These are phyloP conservation scores for Kitagawia praeruptora DNA, from an alignment of 129 eudicot species.

Conservation along the genomic window DNA sequence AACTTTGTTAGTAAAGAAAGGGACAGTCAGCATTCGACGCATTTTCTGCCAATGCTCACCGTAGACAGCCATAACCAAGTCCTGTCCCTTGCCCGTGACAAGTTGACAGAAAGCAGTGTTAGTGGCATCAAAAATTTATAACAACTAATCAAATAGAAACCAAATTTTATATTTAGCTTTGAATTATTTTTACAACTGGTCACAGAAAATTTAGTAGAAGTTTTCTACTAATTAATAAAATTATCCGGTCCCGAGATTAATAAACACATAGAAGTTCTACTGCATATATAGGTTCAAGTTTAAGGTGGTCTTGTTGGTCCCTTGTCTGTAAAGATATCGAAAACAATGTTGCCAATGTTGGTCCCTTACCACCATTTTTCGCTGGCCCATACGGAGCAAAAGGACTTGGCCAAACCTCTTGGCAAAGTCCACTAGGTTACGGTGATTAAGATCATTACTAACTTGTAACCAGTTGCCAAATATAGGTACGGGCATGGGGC, in stretches of 20 bases:
- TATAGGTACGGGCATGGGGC: slow-evolving; percentile 63
- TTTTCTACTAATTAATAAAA: too few relatives aligned
- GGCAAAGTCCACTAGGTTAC: slow-evolving; percentile 52
- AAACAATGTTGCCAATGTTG: slow-evolving; percentile 75
- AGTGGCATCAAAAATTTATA: background rate
- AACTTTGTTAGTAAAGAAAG: slow-evolving; percentile 79
- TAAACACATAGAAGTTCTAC: too few relatives aligned
- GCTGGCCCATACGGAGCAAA: slow-evolving; percentile 64
- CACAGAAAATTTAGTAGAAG: too few relatives aligned
- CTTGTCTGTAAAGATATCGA: slow-evolving; percentile 80
- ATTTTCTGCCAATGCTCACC: slow-evolving; percentile 96
- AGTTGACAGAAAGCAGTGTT: background rate
- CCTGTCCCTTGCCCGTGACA: slow-evolving; percentile 76
- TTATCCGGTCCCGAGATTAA: background rate
- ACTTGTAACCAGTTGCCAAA: slow-evolving; percentile 93
- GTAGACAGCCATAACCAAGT: slow-evolving; percentile 77
- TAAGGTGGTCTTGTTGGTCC: background rate
- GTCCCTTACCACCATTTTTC: slow-evolving; percentile 40
- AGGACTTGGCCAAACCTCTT: slow-evolving; percentile 53
- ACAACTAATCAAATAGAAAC: too few relatives aligned
- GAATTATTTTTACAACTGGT: too few relatives aligned
- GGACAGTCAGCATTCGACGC: slow-evolving; percentile 89
- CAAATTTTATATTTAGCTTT: too few relatives aligned
- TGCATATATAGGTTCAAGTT: too few relatives aligned
- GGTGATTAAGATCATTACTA: slow-evolving; percentile 79